phyloP scores from a whole-genome alignment of 441 rosid genomes.

The Iberis amara region DNA sequence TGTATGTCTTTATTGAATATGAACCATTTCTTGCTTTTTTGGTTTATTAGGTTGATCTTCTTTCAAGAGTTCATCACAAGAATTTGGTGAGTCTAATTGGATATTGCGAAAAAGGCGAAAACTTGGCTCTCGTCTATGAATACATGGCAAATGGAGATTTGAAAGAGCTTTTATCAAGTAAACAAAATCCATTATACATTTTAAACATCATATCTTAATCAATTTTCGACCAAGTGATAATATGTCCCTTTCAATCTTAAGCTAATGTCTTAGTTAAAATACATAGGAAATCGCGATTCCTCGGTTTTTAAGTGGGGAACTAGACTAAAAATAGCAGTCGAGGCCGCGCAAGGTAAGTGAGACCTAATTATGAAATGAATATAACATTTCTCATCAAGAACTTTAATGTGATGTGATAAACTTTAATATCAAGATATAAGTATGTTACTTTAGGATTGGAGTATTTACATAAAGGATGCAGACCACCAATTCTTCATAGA shows the following conservation, averaged over 20 bases:
- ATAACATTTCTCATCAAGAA: neutral
- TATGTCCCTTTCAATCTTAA: neutral
- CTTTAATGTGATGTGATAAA: neutral
- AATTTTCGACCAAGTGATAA: neutral
- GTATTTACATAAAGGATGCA: slow-evolving; percentile 39
- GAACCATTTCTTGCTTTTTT: neutral
- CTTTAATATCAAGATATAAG: neutral
- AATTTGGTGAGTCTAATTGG: slow-evolving; percentile 39
- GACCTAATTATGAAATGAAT: neutral
- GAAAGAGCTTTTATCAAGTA: slow-evolving; percentile 29
- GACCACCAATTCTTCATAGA: slow-evolving; percentile 40
- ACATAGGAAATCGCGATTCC: neutral
- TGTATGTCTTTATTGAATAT: slow-evolving; percentile 1
- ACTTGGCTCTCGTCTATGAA: slow-evolving; percentile 38
- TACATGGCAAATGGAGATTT: slow-evolving; percentile 40
- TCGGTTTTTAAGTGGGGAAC: slow-evolving; percentile 31
- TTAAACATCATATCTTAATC: neutral
- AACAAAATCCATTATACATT: neutral
- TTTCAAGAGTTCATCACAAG: slow-evolving; percentile 39
- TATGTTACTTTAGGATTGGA: slow-evolving; percentile 34
- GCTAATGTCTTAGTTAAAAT: neutral
- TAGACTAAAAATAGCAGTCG: slow-evolving; percentile 32
- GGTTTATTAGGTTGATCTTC: slow-evolving; percentile 34
- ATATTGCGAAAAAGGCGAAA: slow-evolving; percentile 33
- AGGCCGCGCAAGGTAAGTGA: slow-evolving; percentile 39